Evolutionary conservation across 371 early-diverging fungal species (phyloP), one percentile per base, ranked within the genome.

Genomic region (Mucor piriformis): DNA sequence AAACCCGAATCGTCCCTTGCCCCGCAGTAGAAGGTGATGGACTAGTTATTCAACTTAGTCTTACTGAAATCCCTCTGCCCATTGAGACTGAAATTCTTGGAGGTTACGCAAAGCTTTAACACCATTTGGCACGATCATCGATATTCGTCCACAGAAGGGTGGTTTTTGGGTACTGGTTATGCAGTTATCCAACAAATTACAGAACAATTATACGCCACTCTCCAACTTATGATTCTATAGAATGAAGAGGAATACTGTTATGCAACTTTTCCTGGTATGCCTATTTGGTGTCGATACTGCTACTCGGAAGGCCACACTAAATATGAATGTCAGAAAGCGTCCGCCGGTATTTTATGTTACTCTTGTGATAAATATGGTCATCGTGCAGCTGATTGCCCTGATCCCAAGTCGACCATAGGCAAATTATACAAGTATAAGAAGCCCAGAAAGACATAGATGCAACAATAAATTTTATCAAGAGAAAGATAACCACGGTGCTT

Each of bases 231-330:
- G 3, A 10, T 38, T 3, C 3, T 3, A 6, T 15, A 11, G 15
- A 12, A 11, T 13, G 29, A 8, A n/a, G 29, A 8, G 3, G 24
- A 48, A n/a, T 24, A 27, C 15, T 48, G 25, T 29, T 20, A 50
- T 34, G 35, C 50, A 13, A 50, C 50, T 7, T 50, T 16, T 7
- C 24, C 35, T 15, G 32, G 38, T 24, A 52, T 52, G 52, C 37
- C 23, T 3, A 38, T 25, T 3, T 52, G 52, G 52, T 52, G 52
- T 18, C 8, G 52, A 23, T 52, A 38, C 25, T 52, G 52, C 24
- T 40, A 52, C n/a, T 37, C 12, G 6, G 40, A 35, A 38, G 52
- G 24, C 3, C 52, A 52, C 18, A 50, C 50, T 3, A 50, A 50
- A 18, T 50, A 34, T 50, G 34, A 18, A 11, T 50, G 50, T 50